These are phyloP conservation scores for Zizania latifolia DNA, from an alignment of 176 grass and related monocot species.

Conservation along the genomic window DNA sequence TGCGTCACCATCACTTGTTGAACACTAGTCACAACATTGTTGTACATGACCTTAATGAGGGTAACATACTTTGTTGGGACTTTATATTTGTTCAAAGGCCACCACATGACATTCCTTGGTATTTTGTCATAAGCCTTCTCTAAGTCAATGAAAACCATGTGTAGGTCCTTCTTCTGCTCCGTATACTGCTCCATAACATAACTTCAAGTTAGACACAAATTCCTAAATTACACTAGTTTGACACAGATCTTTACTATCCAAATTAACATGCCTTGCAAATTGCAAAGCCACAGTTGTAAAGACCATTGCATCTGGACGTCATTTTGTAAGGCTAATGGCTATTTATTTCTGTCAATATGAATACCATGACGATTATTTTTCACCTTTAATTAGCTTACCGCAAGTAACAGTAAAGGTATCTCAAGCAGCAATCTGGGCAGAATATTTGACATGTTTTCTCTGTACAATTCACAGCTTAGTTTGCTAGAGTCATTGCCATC, in stretches of 20 bases:
- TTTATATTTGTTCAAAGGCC: too few relatives aligned
- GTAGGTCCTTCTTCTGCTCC: too few relatives aligned
- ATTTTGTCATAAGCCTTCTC: too few relatives aligned
- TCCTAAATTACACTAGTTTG: slow-evolving; percentile 4
- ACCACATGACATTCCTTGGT: too few relatives aligned
- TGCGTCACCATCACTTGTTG: too few relatives aligned
- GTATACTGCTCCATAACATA: too few relatives aligned
- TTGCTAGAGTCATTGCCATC: slow-evolving; percentile 78
- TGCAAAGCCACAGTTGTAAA: background rate
- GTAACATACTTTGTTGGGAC: too few relatives aligned
- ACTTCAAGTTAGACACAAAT: slow-evolving; percentile 7
- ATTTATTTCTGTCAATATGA: slow-evolving; percentile 11
- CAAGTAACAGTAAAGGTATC: background rate
- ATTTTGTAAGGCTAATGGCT: background rate
- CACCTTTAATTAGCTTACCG: background rate
- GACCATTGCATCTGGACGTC: background rate
- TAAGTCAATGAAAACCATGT: too few relatives aligned
- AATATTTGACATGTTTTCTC: slow-evolving; percentile 22
- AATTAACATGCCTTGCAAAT: slow-evolving; percentile 18
- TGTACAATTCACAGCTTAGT: slow-evolving; percentile 53
- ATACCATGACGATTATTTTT: background rate
- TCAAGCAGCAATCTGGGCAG: slow-evolving; percentile 5
- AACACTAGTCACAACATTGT: too few relatives aligned
- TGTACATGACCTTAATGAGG: too few relatives aligned
- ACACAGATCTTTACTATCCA: slow-evolving; percentile 14